A percentile compares a stretch with the other conserved stretches of the same genome.
Evolutionary conservation across 768 basidiomycete genomes (phyloP).

Genomic region (Lenzites betulinus): DNA sequence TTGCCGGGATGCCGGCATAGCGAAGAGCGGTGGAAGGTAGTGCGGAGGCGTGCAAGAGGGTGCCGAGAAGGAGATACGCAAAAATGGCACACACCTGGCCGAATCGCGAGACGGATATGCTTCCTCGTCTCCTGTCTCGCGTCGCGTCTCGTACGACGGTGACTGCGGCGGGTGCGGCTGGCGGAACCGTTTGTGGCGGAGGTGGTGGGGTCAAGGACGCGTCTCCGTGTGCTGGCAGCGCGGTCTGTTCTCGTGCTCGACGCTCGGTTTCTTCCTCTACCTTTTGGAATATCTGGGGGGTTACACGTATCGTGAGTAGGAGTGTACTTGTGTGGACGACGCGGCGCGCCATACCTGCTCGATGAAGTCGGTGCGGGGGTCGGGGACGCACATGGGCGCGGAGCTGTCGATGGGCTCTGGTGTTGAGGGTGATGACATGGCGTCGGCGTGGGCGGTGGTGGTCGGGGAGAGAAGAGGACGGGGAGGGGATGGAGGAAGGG

Average conservation of each 20-base stretch:
- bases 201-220: slow-evolving; percentile 4
- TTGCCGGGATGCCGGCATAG: neutral
- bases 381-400: neutral
- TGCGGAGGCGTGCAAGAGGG: neutral
- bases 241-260: slow-evolving; percentile 37
- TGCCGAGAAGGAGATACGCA: neutral
- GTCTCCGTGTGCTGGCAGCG: slow-evolving; percentile 9
- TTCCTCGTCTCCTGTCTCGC: slow-evolving; percentile 42
- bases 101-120: slow-evolving; percentile 60
- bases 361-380: slow-evolving; percentile 20
- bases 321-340: neutral
- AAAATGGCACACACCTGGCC: slow-evolving; percentile 48
- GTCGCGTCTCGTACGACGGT: slow-evolving; percentile 3
- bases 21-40: neutral
- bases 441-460: neutral
- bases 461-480: neutral
- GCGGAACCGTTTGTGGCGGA: neutral
- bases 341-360: slow-evolving; percentile 20
- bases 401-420: neutral
- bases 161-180: slow-evolving; percentile 9
- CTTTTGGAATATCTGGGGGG: slow-evolving; percentile 52
- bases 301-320: neutral
- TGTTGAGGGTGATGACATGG: neutral
- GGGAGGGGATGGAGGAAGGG: neutral
- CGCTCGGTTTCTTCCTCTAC: slow-evolving; percentile 60